These are phyloP conservation scores for Antitrichia curtipendula DNA, from an alignment of 225 moss, liverwort and hornwort genomes.

Conservation along the genomic window DNA sequence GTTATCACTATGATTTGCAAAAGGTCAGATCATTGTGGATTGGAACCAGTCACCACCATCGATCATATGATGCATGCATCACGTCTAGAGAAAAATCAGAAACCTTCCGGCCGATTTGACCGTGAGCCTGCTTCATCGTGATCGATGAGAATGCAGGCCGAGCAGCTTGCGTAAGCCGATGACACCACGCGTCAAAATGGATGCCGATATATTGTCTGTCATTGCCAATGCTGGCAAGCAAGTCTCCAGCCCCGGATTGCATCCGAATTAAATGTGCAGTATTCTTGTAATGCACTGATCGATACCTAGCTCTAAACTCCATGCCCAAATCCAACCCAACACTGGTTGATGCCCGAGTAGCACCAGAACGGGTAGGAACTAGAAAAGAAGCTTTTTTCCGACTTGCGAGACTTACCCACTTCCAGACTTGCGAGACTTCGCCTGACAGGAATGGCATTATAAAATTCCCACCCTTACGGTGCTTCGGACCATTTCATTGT, in stretches of 20 bases:
- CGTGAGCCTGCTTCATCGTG: background rate
- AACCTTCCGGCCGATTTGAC: background rate
- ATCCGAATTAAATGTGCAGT: background rate
- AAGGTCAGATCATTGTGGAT: background rate
- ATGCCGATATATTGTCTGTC: background rate
- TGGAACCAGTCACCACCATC: background rate
- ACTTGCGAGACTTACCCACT: background rate
- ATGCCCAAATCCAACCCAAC: background rate
- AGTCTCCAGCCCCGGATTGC: background rate
- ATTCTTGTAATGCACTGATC: background rate
- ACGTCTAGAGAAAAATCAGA: background rate
- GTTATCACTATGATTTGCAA: background rate
- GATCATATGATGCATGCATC: background rate
- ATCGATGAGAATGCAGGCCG: background rate
- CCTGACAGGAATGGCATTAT: background rate
- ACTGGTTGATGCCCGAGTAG: background rate
- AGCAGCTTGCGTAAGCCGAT: background rate
- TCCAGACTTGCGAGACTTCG: background rate
- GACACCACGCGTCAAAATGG: background rate
- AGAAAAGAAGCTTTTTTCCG: background rate
- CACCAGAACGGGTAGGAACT: background rate
- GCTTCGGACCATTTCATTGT: background rate
- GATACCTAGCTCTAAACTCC: background rate
- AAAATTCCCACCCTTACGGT: background rate
- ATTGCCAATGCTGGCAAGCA: background rate